phyloP scores from a whole-genome alignment of 352 stramenopile genomes.

The Pythium biforme region DNA sequence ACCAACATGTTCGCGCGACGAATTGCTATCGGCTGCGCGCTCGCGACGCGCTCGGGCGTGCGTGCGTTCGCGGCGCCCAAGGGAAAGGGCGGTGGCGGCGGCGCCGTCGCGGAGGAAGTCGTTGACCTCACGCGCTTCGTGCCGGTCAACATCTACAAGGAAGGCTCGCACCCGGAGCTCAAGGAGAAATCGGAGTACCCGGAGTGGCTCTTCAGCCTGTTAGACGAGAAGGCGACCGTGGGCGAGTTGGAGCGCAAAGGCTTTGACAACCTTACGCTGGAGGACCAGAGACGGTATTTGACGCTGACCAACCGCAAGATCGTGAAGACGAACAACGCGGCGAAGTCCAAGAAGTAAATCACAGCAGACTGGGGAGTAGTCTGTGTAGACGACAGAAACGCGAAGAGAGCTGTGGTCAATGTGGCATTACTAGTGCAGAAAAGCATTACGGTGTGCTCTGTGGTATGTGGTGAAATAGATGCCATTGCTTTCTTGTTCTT shows the following conservation, averaged over 20 bases:
- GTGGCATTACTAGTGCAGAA: neutral
- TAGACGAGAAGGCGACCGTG: constrained; percentile 70
- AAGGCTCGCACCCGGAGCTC: constrained; percentile 76
- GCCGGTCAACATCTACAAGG: constrained; percentile 86
- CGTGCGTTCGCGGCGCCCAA: constrained; percentile 64
- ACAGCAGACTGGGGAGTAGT: constrained; percentile 9
- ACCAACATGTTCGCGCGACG: constrained; percentile 42
- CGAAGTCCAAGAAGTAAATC: constrained; percentile 86
- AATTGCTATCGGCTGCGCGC: constrained; percentile 32
- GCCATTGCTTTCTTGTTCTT: constrained; percentile 4
- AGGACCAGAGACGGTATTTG: constrained; percentile 80
- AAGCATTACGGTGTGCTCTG: neutral
- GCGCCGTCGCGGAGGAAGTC: constrained; percentile 60
- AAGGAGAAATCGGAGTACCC: constrained; percentile 83
- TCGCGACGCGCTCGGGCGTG: constrained; percentile 35
- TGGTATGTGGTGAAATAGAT: constrained; percentile 5
- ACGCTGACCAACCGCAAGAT: constrained; percentile 66
- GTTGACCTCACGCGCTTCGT: constrained; percentile 77
- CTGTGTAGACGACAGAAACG: constrained; percentile 16
- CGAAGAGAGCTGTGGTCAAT: neutral
- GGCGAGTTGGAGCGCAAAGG: constrained; percentile 75
- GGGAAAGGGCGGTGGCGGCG: constrained; percentile 57
- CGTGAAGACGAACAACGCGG: constrained; percentile 74
- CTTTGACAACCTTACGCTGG: constrained; percentile 75
- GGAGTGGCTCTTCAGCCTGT: constrained; percentile 79